Evolutionary conservation across 2,329 filamentous ascomycete genomes (phyloP).

Genomic region (Aspergillus sp.): DNA sequence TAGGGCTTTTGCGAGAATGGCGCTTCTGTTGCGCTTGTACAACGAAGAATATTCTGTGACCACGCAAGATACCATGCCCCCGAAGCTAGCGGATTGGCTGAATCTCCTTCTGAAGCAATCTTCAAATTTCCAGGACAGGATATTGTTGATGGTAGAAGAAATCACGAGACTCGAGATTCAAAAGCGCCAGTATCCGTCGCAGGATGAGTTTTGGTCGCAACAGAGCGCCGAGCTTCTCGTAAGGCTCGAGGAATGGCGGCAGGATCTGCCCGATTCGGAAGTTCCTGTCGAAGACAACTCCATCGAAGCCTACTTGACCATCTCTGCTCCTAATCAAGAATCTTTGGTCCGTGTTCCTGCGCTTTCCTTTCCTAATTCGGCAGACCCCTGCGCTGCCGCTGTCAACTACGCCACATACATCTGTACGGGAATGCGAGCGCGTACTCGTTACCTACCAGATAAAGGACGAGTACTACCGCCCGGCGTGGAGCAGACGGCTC

Average conservation of each 20-base stretch:
- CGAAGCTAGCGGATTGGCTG: conserved; percentile 3
- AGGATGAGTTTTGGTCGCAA: conserved; percentile 1
- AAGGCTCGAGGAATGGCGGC: conserved; percentile 3
- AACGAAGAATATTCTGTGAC: conserved; percentile 11
- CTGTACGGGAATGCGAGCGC: conserved; percentile 7
- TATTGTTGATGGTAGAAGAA: conserved; percentile 7
- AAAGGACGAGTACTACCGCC: conserved; percentile 5
- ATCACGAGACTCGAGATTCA: conserved; percentile 7
- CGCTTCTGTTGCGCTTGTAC: conserved; percentile 10
- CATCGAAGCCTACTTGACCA: conserved; percentile 3
- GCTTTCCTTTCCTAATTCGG: conserved; percentile 6
- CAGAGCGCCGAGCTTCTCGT: conserved; percentile 2
- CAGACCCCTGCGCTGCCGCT: conserved; percentile 6
- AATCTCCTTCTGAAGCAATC: conserved; percentile 4
- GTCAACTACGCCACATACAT: conserved; percentile 10
- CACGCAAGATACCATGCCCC: conserved; percentile 4
- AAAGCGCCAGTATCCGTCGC: conserved; percentile 7
- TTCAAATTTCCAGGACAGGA: conserved; percentile 3
- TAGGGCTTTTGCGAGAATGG: conserved; percentile 10
- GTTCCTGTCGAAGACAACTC: conserved; percentile 5
- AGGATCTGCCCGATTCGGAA: conserved; percentile 2
- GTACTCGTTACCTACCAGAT: conserved; percentile 5
- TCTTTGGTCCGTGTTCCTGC: conserved; percentile 3
- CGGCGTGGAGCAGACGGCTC: conserved; percentile 5
- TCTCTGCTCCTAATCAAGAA: conserved; percentile 2